phyloP scores from a whole-genome alignment of 495 filamentous ascomycete species.

The Tuber melanosporum region DNA sequence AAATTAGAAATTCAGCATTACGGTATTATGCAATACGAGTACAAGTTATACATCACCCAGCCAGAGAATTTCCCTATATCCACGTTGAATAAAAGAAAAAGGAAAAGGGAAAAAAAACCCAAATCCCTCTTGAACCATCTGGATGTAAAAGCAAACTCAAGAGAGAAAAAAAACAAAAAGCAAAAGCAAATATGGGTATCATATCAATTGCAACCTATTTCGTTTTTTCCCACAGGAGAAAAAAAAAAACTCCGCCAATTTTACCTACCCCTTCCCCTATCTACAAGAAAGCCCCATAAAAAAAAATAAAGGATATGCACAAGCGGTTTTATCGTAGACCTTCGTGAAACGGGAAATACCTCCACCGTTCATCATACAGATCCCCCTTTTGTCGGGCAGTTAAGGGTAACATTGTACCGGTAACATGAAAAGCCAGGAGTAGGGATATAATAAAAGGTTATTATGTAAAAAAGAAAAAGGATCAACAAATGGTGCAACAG shows the following conservation, averaged over 20 bases:
- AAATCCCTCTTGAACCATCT: neutral
- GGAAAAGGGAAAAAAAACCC: neutral
- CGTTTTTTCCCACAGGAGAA: constrained; percentile 8
- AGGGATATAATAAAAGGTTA: neutral
- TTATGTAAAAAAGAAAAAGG: neutral
- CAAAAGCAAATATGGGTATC: constrained; percentile 14
- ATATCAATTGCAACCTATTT: constrained; percentile 15
- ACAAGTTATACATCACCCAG: neutral
- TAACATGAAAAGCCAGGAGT: neutral
- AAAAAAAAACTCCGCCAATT: constrained; percentile 18
- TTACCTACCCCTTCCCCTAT: neutral
- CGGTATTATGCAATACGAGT: constrained; percentile 1
- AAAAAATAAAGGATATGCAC: constrained; percentile 19
- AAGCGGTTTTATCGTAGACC: constrained; percentile 17
- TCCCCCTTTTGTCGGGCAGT: neutral
- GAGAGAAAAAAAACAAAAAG: constrained; percentile 7
- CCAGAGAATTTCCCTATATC: constrained; percentile 1
- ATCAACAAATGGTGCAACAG: neutral
- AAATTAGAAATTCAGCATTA: neutral
- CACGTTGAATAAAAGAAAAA: neutral
- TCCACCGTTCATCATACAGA: neutral
- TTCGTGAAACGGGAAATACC: neutral
- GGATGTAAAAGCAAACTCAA: neutral
- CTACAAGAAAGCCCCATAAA: constrained; percentile 11
- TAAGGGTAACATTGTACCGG: neutral